Base-by-base conservation (phyloP, 2,329 filamentous ascomycete genomes). In the Penicillium thymicola region DNA sequence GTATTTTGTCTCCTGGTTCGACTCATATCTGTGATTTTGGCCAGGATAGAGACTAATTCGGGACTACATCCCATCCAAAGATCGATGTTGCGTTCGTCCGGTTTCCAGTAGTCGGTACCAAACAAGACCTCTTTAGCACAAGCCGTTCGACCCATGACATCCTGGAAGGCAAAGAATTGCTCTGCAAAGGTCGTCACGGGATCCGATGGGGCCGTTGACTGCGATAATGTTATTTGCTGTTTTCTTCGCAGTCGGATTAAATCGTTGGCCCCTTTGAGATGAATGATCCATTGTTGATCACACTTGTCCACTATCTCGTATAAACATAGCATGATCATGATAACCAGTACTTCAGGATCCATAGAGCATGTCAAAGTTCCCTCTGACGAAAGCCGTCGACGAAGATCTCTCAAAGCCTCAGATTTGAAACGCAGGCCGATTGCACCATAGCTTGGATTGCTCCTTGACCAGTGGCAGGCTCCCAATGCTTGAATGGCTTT, bases 41-140 rank as follows among this genome's bases (percentile, higher is more conserved):
- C 79, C 5, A 81, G 63, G 3, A 81, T 75, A 1, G 75, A 74
- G 4, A 78, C 77, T 34, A 81, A 65, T 18, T 75, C 74, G 0
- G 79, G 77, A 42, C 78, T 80, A 47, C 78, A 81, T 0, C 78
- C 78, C 68, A 81, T 78, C 79, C 79, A 81, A 0, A 72, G 62
- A 54, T 78, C 73, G 38, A 77, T 74, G 0, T 70, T 68, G 25
- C 72, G 69, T 36, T 74, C 71, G 36, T 71, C 64, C 6, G 71
- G 65, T 25, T 67, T 64, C 79, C 79, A 81, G 55, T 80, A 81
- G 48, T 81, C 78, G 30, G 68, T 70, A 2, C 77, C 78, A 44
- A 81, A 81, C 0, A 79, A 65, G 0, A 78, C 75, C 9, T 76
- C 73, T 11, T 79, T 76, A 3, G 77, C 79, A 50, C 79, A 81